Evolutionary conservation across 495 filamentous ascomycete genomes (phyloP).

Genomic region (Penicillium silybi): DNA sequence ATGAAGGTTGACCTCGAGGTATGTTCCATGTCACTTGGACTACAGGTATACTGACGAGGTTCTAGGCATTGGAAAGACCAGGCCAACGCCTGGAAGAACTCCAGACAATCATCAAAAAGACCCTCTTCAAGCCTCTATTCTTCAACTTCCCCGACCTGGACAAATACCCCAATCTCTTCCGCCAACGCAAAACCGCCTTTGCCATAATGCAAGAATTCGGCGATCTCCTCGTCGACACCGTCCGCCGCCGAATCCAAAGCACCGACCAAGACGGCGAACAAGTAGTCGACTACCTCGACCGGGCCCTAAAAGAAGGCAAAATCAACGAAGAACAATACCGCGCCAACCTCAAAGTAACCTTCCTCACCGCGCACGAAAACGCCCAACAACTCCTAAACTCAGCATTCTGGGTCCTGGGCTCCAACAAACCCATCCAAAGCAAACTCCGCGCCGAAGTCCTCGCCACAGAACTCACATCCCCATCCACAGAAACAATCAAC

Average conservation of each 20-base stretch:
- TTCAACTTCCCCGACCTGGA: slow-evolving; percentile 39
- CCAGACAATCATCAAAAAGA: slow-evolving; percentile 27
- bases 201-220: slow-evolving; percentile 29
- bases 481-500: slow-evolving; percentile 21
- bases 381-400: slow-evolving; percentile 30
- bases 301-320: slow-evolving; percentile 16
- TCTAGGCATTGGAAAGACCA: slow-evolving; percentile 11
- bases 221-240: slow-evolving; percentile 21
- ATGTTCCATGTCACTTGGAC: background rate
- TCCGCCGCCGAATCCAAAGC: slow-evolving; percentile 7
- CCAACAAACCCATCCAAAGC: slow-evolving; percentile 19
- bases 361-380: slow-evolving; percentile 35
- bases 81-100: slow-evolving; percentile 23
- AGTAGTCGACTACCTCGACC: slow-evolving; percentile 23
- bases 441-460: slow-evolving; percentile 28
- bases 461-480: background rate
- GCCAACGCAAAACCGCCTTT: slow-evolving; percentile 22
- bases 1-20: slow-evolving; percentile 25
- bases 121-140: slow-evolving; percentile 37
- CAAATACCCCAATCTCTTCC: slow-evolving; percentile 22
- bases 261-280: slow-evolving; percentile 5
- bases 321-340: slow-evolving; percentile 31
- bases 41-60: background rate
- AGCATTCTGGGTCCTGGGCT: slow-evolving; percentile 29
- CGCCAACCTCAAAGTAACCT: slow-evolving; percentile 32